phyloP scores from a whole-genome alignment of 1,139 yeast genomes.

The Lodderomyces orthopsilosis region DNA sequence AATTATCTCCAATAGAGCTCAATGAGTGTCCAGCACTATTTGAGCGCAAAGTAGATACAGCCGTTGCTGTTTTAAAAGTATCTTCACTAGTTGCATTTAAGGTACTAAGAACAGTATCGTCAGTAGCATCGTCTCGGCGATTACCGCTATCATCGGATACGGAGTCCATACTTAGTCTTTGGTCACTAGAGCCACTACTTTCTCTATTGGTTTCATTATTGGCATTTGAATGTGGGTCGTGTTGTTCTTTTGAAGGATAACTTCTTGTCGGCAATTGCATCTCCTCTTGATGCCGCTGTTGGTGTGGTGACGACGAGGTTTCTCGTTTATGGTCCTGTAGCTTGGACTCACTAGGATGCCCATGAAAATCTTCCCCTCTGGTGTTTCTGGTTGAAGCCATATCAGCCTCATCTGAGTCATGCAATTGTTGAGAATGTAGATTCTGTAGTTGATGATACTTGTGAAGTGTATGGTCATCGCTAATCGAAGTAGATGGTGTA shows the following conservation, averaged over 20 bases:
- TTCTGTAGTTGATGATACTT: neutral
- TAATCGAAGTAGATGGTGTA: constrained; percentile 14
- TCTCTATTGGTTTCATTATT: neutral
- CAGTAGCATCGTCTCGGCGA: constrained; percentile 7
- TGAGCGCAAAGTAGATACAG: constrained; percentile 6
- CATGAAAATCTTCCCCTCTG: too few species aligned
- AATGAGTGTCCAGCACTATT: constrained; percentile 8
- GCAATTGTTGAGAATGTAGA: neutral
- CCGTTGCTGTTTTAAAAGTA: constrained; percentile 7
- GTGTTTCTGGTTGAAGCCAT: too few species aligned
- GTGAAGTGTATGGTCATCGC: constrained; percentile 9
- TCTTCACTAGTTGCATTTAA: constrained; percentile 13
- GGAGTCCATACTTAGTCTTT: constrained; percentile 8
- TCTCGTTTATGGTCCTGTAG: too few species aligned
- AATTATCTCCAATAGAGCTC: constrained; percentile 1
- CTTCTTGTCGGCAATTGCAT: neutral
- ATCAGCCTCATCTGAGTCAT: neutral
- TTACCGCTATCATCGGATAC: constrained; percentile 6
- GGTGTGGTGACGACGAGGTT: too few species aligned
- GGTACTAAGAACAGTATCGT: constrained; percentile 10
- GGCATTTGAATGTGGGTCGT: neutral
- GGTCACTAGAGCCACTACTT: constrained; percentile 3
- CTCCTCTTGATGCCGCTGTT: too few species aligned
- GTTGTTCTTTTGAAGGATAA: too few species aligned
- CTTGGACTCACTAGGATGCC: neutral